A percentile compares a stretch with the other conserved stretches of the same genome.
These are phyloP conservation scores for Globisporangium irregulare DNA, from an alignment of 352 stramenopile species.

Conservation along the genomic window DNA sequence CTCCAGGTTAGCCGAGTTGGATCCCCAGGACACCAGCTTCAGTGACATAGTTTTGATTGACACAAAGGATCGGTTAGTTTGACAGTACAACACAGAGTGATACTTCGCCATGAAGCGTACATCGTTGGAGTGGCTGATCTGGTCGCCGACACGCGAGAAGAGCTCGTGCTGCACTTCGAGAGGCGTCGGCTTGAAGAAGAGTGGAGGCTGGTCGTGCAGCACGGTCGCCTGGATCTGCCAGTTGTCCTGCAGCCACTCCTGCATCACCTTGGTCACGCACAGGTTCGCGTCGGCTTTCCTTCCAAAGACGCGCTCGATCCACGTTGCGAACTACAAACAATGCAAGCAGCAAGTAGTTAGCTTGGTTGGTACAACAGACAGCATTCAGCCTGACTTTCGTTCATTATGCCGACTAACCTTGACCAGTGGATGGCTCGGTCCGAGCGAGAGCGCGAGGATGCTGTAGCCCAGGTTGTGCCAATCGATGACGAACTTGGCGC, in stretches of 20 bases:
- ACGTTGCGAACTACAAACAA: slow-evolving; percentile 56
- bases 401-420: slow-evolving; percentile 33
- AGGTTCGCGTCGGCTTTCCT: slow-evolving; percentile 93
- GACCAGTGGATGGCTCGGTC: slow-evolving; percentile 56
- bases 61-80: background rate
- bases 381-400: background rate
- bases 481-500: slow-evolving; percentile 95
- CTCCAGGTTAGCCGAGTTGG: slow-evolving; percentile 27
- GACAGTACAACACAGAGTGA: too few relatives aligned
- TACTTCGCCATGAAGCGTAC: slow-evolving; percentile 26
- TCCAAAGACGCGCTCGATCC: slow-evolving; percentile 88
- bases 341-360: background rate
- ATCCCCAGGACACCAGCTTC: slow-evolving; percentile 35
- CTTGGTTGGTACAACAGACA: background rate
- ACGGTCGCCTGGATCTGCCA: slow-evolving; percentile 88
- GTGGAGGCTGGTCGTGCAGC: slow-evolving; percentile 94
- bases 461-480: slow-evolving; percentile 99
- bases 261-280: slow-evolving; percentile 96
- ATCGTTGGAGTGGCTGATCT: slow-evolving; percentile 72
- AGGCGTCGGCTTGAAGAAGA: slow-evolving; percentile 89
- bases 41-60: background rate
- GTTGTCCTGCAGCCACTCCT: slow-evolving; percentile 88
- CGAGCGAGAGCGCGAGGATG: slow-evolving; percentile 90
- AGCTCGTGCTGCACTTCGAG: slow-evolving; percentile 89
- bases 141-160: slow-evolving; percentile 73